These are phyloP conservation scores for Penicillium sp. DNA, from an alignment of 2,329 filamentous ascomycete species.

Conservation along the genomic window DNA sequence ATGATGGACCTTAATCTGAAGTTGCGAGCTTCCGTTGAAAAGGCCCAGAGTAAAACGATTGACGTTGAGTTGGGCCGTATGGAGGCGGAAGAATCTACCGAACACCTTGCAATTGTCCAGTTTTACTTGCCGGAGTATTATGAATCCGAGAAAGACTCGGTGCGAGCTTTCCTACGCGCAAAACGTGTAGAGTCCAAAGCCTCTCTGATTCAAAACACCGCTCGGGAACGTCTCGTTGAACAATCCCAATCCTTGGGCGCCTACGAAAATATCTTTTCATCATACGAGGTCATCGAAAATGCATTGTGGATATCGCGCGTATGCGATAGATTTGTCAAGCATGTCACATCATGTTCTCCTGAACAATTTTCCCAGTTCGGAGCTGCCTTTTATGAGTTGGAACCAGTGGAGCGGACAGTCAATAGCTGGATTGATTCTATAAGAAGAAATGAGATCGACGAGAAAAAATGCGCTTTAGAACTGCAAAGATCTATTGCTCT, in stretches of 20 bases:
- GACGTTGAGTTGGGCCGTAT: constrained; percentile 82
- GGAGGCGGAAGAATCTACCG: constrained; percentile 80
- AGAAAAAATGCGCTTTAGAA: constrained; percentile 75
- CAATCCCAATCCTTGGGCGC: constrained; percentile 61
- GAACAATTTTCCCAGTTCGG: constrained; percentile 76
- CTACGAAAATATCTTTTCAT: constrained; percentile 72
- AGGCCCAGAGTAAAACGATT: constrained; percentile 91
- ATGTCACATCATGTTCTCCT: constrained; percentile 72
- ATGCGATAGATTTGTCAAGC: constrained; percentile 77
- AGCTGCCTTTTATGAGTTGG: constrained; percentile 77
- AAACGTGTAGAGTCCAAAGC: constrained; percentile 87
- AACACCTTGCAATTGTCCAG: constrained; percentile 85
- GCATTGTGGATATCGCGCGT: constrained; percentile 78
- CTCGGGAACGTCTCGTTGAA: constrained; percentile 72
- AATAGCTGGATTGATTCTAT: constrained; percentile 85
- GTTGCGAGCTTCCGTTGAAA: constrained; percentile 81
- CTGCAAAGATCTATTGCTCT: constrained; percentile 80
- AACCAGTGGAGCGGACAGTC: constrained; percentile 83
- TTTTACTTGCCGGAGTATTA: constrained; percentile 84
- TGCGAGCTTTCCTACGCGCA: constrained; percentile 84
- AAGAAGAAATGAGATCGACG: constrained; percentile 78
- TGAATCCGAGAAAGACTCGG: constrained; percentile 73
- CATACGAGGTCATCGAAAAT: constrained; percentile 79
- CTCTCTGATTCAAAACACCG: constrained; percentile 68
- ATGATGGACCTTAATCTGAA: constrained; percentile 98